Evolutionary conservation across 2,329 filamentous ascomycete genomes (phyloP).

Genomic region (Penicillium sp.): DNA sequence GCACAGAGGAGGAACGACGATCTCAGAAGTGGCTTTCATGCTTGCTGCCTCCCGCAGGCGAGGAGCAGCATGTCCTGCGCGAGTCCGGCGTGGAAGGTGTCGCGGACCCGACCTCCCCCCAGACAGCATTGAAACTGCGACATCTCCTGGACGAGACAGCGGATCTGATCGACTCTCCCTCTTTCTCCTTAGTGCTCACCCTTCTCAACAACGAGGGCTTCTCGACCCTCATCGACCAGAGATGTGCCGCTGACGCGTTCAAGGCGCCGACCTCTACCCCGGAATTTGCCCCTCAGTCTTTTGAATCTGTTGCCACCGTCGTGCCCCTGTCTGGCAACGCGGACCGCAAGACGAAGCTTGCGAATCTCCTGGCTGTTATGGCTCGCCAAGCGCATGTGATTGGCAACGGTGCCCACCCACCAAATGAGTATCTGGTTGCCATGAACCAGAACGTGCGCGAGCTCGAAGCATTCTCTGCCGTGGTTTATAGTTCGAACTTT

Average conservation of each 20-base stretch:
- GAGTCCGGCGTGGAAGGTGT: slow-evolving; percentile 70
- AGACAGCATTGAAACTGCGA: slow-evolving; percentile 57
- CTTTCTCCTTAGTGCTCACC: slow-evolving; percentile 81
- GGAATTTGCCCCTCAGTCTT: slow-evolving; percentile 44
- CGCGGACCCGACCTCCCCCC: slow-evolving; percentile 36
- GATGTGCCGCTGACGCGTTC: slow-evolving; percentile 75
- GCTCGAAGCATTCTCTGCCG: slow-evolving; percentile 48
- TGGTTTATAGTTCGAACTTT: slow-evolving; percentile 50
- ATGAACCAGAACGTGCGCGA: slow-evolving; percentile 48
- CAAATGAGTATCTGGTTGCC: slow-evolving; percentile 44
- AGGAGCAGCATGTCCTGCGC: slow-evolving; percentile 78
- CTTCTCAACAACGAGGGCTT: slow-evolving; percentile 85
- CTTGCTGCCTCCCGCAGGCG: slow-evolving; percentile 71
- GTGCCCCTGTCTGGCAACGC: slow-evolving; percentile 31
- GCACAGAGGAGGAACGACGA: slow-evolving; percentile 60
- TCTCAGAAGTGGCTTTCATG: slow-evolving; percentile 72
- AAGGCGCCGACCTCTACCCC: slow-evolving; percentile 48
- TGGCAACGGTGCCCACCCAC: slow-evolving; percentile 60
- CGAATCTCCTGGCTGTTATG: slow-evolving; percentile 83
- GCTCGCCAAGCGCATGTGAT: slow-evolving; percentile 88
- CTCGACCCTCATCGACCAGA: slow-evolving; percentile 74
- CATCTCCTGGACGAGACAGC: slow-evolving; percentile 91
- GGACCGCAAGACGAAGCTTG: slow-evolving; percentile 65
- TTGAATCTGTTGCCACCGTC: slow-evolving; percentile 44
- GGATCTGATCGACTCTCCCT: slow-evolving; percentile 89